phyloP scores from a whole-genome alignment of 345 rosid species.

The Fremontodendron californicum region DNA sequence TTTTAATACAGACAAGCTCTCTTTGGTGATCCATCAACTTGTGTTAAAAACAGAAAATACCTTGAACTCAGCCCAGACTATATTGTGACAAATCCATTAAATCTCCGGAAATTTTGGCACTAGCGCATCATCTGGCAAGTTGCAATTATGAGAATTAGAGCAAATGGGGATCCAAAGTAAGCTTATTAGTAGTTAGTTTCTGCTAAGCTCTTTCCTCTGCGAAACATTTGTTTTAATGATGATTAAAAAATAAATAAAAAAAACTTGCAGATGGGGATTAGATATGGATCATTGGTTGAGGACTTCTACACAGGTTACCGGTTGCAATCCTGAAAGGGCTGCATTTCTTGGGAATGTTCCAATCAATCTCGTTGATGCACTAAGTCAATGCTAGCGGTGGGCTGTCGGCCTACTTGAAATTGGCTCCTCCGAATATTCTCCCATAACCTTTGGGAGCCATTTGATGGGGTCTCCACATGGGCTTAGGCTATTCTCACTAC shows the following conservation, averaged over 20 bases:
- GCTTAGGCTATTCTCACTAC: slow-evolving; percentile 26
- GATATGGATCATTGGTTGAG: slow-evolving; percentile 56
- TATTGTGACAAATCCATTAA: background rate
- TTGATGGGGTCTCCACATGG: slow-evolving; percentile 28
- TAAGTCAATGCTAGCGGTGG: slow-evolving; percentile 51
- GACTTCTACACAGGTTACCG: slow-evolving; percentile 42
- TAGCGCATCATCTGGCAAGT: slow-evolving; percentile 51
- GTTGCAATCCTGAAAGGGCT: slow-evolving; percentile 38
- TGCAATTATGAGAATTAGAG: slow-evolving; percentile 49
- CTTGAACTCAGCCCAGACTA: too few species aligned
- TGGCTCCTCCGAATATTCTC: slow-evolving; percentile 21
- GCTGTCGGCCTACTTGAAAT: slow-evolving; percentile 38
- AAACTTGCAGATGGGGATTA: slow-evolving; percentile 41
- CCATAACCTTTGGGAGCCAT: slow-evolving; percentile 33
- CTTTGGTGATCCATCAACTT: too few species aligned
- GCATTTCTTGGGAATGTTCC: slow-evolving; percentile 51
- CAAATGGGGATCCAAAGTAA: slow-evolving; percentile 67
- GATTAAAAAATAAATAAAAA: too few species aligned
- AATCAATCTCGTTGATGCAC: slow-evolving; percentile 24
- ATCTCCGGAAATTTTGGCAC: slow-evolving; percentile 19
- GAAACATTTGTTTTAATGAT: background rate
- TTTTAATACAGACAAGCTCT: too few species aligned
- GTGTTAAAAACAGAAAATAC: too few species aligned
- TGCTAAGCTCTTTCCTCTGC: background rate
- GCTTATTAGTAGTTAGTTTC: background rate